Evolutionary conservation across 2,329 filamentous ascomycete species (phyloP).

Genomic region (Furcasterigmium sp.): DNA sequence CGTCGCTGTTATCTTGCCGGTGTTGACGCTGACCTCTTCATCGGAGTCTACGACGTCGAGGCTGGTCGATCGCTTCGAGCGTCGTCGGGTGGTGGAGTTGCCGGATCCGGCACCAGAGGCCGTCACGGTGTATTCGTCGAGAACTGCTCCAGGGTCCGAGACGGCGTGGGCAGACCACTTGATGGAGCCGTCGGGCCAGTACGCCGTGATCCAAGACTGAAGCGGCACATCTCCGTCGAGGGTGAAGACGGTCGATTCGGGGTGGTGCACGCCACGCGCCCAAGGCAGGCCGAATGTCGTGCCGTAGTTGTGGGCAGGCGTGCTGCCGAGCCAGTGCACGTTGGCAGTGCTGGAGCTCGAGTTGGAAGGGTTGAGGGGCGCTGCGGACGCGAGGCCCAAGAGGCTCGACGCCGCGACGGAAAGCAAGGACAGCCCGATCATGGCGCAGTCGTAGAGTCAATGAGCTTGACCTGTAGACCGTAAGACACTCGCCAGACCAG

Average conservation of each 20-base stretch:
- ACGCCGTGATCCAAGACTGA: constrained; percentile 53
- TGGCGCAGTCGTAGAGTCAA: too few relatives aligned
- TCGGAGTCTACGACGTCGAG: constrained; percentile 15
- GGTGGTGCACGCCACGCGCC: constrained; percentile 31
- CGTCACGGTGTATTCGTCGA: constrained; percentile 33
- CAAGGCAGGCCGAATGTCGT: constrained; percentile 39
- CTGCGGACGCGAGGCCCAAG: constrained; percentile 6
- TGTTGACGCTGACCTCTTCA: constrained; percentile 31
- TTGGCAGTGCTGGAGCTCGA: constrained; percentile 5
- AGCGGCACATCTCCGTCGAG: constrained; percentile 14
- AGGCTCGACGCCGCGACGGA: constrained; percentile 1
- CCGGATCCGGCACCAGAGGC: constrained; percentile 6
- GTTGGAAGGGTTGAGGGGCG: constrained; percentile 3
- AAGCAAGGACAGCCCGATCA: too few relatives aligned
- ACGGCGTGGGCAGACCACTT: constrained; percentile 59
- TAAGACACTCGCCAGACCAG: too few relatives aligned
- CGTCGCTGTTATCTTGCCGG: constrained; percentile 33
- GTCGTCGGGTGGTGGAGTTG: constrained; percentile 18
- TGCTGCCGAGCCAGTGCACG: constrained; percentile 34
- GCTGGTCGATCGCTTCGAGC: constrained; percentile 19
- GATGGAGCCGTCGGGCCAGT: constrained; percentile 55
- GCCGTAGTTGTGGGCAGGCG: constrained; percentile 26
- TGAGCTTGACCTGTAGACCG: too few relatives aligned
- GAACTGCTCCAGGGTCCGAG: constrained; percentile 29
- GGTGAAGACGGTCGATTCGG: constrained; percentile 29